Evolutionary conservation across 2,329 filamentous ascomycete species (phyloP), one percentile per base, ranked within the genome.

Genomic region (Aureobasidium sp.): DNA sequence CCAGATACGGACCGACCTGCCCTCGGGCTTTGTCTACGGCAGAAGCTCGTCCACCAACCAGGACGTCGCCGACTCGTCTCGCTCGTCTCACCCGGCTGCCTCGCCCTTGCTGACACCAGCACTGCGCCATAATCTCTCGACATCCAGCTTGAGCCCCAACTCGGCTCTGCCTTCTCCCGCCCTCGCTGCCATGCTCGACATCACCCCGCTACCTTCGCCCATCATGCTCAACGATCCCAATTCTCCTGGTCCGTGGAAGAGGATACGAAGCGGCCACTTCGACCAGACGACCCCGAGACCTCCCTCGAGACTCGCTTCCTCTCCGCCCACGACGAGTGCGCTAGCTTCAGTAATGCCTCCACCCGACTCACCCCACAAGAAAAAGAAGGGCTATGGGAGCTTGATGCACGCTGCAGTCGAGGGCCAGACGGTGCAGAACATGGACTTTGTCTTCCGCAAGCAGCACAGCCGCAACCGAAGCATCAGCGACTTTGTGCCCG

Each of bases 401-500:
- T 61, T 76, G 27, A 67, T 71, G 57, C 67, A 69, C 3, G 63
- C 68, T 6, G 67, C 68, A 11, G 63, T 71, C 24, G 73, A 74
- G 53, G 63, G 37, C 12, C 34, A 39, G 24, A 30, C 34, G 10
- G 37, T 14, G 1, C 48, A 40, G 7, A 32, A 30, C 35, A 30
- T 51, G 8, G 48, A 51, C n/a, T 16, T 21, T 27, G 27, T 40
- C 19, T 16, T 41, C 14, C 25, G 48, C 25, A 51, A 32, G n/a
- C 32, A 38, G 21, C 86, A 88, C 66, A 74, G 74, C 11, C 80
- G 87, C 55, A 90, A 93, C 66, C 79, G 90, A 61, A 96, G 90
- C 68, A 73, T 93, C 22, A 95, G 90, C 71, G 90, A 96, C 59
- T 95, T 95, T 68, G 78, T 83, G 0, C 89, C 90, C 2, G 86